A percentile compares a stretch with the other conserved stretches of the same genome.
phyloP scores from a whole-genome alignment of 75 land plant genomes.

The Gnetum montanum region DNA sequence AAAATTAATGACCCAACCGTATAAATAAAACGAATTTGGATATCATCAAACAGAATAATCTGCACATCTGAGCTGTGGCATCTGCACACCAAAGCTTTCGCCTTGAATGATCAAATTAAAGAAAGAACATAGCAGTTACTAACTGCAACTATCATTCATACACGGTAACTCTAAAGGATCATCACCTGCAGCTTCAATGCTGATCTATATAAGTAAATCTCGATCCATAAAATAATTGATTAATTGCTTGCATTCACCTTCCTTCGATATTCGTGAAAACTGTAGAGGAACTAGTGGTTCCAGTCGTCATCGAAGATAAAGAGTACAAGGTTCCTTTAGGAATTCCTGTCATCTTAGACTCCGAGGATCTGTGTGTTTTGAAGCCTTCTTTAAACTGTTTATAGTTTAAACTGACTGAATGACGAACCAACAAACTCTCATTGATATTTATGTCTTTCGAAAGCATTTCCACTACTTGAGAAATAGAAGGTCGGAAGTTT shows the following conservation, averaged over 20 bases:
- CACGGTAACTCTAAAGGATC: too few species aligned
- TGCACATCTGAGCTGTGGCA: too few species aligned
- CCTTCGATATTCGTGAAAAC: conserved; percentile 23
- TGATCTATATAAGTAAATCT: too few species aligned
- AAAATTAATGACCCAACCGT: too few species aligned
- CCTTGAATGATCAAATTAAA: too few species aligned
- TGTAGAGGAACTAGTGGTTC: neutral
- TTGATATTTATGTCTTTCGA: conserved; percentile 33
- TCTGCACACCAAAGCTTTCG: too few species aligned
- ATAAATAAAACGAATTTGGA: too few species aligned
- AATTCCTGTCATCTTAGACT: neutral
- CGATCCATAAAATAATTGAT: too few species aligned
- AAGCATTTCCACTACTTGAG: conserved; percentile 44
- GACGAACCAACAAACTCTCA: conserved; percentile 26
- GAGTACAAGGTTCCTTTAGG: conserved; percentile 2
- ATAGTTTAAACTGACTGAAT: conserved; percentile 9
- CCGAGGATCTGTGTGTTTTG: conserved; percentile 5
- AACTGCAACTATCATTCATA: too few species aligned
- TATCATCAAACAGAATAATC: too few species aligned
- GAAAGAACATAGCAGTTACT: too few species aligned
- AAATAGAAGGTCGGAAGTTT: conserved; percentile 43
- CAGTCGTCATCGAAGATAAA: conserved; percentile 4
- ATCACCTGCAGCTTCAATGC: too few species aligned
- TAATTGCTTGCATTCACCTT: conserved; percentile 16
- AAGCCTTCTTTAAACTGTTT: neutral